phyloP scores from a whole-genome alignment of 2,329 filamentous ascomycete genomes.

The Sporothrix euskadiensis region DNA sequence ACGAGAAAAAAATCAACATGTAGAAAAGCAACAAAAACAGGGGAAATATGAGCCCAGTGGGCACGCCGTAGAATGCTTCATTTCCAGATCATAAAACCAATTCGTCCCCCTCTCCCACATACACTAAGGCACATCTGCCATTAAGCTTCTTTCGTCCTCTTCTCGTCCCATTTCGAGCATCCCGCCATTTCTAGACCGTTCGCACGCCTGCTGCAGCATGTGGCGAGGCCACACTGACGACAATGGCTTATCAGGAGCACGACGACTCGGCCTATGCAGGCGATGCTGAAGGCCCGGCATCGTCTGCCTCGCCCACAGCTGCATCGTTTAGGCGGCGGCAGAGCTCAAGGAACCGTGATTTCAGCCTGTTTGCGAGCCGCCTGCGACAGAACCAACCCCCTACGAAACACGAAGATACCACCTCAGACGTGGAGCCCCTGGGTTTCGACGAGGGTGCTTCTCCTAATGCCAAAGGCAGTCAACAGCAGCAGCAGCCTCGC shows the following conservation, averaged over 20 bases:
- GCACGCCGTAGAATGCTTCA: conserved; percentile 9
- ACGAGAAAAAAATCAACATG: conserved; percentile 11
- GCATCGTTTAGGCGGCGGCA: conserved; percentile 31
- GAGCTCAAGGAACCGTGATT: conserved; percentile 34
- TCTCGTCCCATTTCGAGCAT: background rate
- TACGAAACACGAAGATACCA: conserved; percentile 37
- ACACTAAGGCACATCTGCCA: conserved; percentile 21
- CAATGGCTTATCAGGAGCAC: conserved; percentile 32
- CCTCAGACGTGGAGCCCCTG: conserved; percentile 33
- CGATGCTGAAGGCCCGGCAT: conserved; percentile 32
- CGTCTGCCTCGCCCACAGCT: conserved; percentile 17
- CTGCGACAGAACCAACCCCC: conserved; percentile 36
- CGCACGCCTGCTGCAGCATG: conserved; percentile 23
- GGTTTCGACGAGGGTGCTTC: conserved; percentile 25
- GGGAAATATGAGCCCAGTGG: background rate
- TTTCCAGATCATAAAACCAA: conserved; percentile 22
- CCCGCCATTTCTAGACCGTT: background rate
- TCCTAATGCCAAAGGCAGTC: conserved; percentile 17
- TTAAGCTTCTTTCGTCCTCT: conserved; percentile 22
- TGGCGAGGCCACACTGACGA: conserved; percentile 21
- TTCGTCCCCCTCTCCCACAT: conserved; percentile 15
- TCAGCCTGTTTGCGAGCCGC: conserved; percentile 35
- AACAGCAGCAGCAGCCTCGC: conserved; percentile 6
- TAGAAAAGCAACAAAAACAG: background rate
- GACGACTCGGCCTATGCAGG: conserved; percentile 35